Conservation (phyloP, 345 rosid genomes). For the Salix arbutifolia region DNA sequence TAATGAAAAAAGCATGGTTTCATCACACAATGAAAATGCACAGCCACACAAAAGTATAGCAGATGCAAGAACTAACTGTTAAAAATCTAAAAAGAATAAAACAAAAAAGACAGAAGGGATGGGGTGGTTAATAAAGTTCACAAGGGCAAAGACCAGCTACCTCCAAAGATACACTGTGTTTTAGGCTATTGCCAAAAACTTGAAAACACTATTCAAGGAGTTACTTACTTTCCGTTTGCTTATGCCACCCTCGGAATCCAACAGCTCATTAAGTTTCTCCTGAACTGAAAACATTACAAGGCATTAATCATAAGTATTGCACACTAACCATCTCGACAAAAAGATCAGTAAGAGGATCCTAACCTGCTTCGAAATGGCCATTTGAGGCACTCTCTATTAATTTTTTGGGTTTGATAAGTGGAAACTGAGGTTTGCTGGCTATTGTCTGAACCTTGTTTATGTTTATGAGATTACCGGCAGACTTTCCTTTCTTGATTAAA, state of each 20-base stretch:
- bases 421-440: slow-evolving; percentile 47
- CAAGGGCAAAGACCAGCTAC: background rate
- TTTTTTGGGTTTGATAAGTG: slow-evolving; percentile 53
- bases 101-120: background rate
- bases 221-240: slow-evolving; percentile 79
- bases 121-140: background rate
- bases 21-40: background rate
- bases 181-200: background rate
- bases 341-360: slow-evolving; percentile 12
- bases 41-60: background rate
- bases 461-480: slow-evolving; percentile 28
- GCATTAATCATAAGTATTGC: slow-evolving; percentile 1
- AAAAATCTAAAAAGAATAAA: background rate
- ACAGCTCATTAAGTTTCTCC: slow-evolving; percentile 90
- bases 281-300: slow-evolving; percentile 59
- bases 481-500: slow-evolving; percentile 56
- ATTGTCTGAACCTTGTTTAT: slow-evolving; percentile 49
- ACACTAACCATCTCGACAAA: background rate
- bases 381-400: slow-evolving; percentile 51
- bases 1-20: background rate
- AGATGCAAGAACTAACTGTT: background rate
- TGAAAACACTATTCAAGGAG: slow-evolving; percentile 1
- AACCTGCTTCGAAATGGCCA: slow-evolving; percentile 86
- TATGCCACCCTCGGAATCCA: slow-evolving; percentile 89
- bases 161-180: background rate